A percentile compares a stretch with the other conserved stretches of the same genome.
Conservation (phyloP, 768 basidiomycete species). For the Lactifluus subvellereus region DNA sequence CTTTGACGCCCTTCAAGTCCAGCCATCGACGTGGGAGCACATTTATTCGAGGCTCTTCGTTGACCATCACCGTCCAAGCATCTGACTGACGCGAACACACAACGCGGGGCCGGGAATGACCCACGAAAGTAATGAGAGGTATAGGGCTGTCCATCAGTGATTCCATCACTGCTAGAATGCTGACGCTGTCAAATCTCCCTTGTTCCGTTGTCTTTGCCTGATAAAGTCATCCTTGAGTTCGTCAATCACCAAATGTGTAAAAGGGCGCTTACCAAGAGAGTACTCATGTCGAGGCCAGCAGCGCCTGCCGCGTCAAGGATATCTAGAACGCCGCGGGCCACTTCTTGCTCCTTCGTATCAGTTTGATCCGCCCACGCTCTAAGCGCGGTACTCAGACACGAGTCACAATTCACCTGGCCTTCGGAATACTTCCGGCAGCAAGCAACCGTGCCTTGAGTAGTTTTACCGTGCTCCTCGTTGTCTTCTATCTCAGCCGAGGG, state of each 20-base stretch:
- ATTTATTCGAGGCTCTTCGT: conserved; percentile 39
- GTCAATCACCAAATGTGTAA: neutral
- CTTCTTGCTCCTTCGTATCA: conserved; percentile 3
- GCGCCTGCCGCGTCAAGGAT: conserved; percentile 16
- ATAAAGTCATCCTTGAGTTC: neutral
- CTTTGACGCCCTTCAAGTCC: conserved; percentile 56
- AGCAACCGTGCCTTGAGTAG: conserved; percentile 38
- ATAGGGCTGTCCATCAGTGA: conserved; percentile 42
- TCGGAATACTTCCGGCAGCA: conserved; percentile 39
- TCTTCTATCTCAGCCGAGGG: conserved; percentile 1
- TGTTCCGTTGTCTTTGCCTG: neutral
- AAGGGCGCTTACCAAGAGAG: conserved; percentile 29
- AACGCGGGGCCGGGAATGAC: conserved; percentile 51
- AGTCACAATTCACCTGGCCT: conserved; percentile 32
- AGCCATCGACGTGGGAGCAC: conserved; percentile 72
- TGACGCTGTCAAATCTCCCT: conserved; percentile 21
- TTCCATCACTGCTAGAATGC: conserved; percentile 33
- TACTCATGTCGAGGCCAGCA: conserved; percentile 26
- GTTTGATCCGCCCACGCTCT: conserved; percentile 24
- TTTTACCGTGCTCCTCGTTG: conserved; percentile 38
- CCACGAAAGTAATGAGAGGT: conserved; percentile 62
- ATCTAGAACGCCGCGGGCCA: neutral
- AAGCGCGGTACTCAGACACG: conserved; percentile 29
- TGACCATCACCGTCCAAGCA: conserved; percentile 53
- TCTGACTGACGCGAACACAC: conserved; percentile 48